Conservation (phyloP, 2,329 filamentous ascomycete species). For the Cladosporium velox region DNA sequence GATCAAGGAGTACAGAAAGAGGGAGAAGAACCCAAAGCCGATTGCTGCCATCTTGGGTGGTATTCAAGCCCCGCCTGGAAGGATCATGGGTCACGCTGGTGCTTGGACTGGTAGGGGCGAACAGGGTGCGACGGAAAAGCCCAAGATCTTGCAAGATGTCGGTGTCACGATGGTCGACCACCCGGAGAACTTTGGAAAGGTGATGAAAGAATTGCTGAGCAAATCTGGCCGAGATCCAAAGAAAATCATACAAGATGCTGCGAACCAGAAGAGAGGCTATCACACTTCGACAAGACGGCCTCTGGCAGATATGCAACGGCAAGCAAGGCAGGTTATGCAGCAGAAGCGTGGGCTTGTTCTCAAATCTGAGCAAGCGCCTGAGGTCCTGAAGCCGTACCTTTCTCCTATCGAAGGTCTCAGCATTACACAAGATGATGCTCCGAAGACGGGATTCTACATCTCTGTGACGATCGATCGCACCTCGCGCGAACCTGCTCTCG, state of each 20-base stretch:
- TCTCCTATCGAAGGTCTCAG: conserved; percentile 31
- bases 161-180: conserved; percentile 73
- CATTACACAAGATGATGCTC: conserved; percentile 30
- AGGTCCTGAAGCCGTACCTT: conserved; percentile 34
- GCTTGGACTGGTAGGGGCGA: conserved; percentile 71
- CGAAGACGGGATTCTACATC: conserved; percentile 48
- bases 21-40: conserved; percentile 66
- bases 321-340: conserved; percentile 20
- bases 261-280: conserved; percentile 53
- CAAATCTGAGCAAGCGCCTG: conserved; percentile 29
- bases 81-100: conserved; percentile 78
- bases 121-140: conserved; percentile 65
- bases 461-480: conserved; percentile 67
- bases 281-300: conserved; percentile 39
- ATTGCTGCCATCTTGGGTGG: conserved; percentile 73
- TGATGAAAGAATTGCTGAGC: conserved; percentile 63
- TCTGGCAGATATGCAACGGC: conserved; percentile 21
- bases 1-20: conserved; percentile 66
- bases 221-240: conserved; percentile 44
- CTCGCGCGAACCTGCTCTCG: conserved; percentile 63
- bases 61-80: conserved; percentile 61
- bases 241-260: conserved; percentile 41
- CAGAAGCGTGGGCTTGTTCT: conserved; percentile 33
- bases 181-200: conserved; percentile 71
- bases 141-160: conserved; percentile 63